phyloP scores from a whole-genome alignment of 352 stramenopile genomes.

The Halophytophthora batemanensis region DNA sequence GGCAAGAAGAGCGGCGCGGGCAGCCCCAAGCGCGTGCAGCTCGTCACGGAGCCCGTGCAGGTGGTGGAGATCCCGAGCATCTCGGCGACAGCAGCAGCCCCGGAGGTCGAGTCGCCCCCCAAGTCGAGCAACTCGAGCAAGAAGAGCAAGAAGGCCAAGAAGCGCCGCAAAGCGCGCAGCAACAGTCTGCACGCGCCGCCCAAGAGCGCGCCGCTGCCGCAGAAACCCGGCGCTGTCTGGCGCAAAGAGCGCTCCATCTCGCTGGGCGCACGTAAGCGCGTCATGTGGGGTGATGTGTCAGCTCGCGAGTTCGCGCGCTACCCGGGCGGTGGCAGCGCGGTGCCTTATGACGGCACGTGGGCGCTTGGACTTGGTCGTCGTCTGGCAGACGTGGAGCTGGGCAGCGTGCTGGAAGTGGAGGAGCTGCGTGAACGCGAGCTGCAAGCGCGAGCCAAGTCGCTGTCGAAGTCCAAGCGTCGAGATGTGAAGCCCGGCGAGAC shows the following conservation, averaged over 20 bases:
- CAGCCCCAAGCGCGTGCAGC: slow-evolving; percentile 41
- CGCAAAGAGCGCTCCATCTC: slow-evolving; percentile 65
- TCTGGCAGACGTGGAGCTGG: slow-evolving; percentile 64
- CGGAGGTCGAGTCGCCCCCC: slow-evolving; percentile 1
- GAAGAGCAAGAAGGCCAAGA: slow-evolving; percentile 76
- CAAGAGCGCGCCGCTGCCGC: slow-evolving; percentile 19
- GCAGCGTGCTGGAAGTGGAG: slow-evolving; percentile 70
- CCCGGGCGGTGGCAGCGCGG: slow-evolving; percentile 65
- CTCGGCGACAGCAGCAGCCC: slow-evolving; percentile 10
- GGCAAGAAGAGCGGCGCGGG: slow-evolving; percentile 1
- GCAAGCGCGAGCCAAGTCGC: slow-evolving; percentile 49
- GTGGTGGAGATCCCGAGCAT: slow-evolving; percentile 34
- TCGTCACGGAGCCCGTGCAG: slow-evolving; percentile 41
- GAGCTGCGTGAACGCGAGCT: slow-evolving; percentile 46
- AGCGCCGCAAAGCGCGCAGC: slow-evolving; percentile 68
- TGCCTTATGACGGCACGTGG: slow-evolving; percentile 83
- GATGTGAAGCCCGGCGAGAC: slow-evolving; percentile 66
- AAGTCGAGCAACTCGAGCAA: slow-evolving; percentile 11
- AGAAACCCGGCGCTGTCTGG: slow-evolving; percentile 6
- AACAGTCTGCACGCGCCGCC: slow-evolving; percentile 58
- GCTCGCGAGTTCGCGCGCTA: slow-evolving; percentile 78
- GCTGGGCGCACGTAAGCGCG: slow-evolving; percentile 58
- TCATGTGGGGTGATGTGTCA: slow-evolving; percentile 72
- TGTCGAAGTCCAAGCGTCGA: slow-evolving; percentile 57
- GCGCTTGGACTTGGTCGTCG: slow-evolving; percentile 62